Percentiles rank a stretch among this genome's conserved stretches.
Conservation (phyloP, 176 grass and related monocot genomes). For the Eleusine indica region DNA sequence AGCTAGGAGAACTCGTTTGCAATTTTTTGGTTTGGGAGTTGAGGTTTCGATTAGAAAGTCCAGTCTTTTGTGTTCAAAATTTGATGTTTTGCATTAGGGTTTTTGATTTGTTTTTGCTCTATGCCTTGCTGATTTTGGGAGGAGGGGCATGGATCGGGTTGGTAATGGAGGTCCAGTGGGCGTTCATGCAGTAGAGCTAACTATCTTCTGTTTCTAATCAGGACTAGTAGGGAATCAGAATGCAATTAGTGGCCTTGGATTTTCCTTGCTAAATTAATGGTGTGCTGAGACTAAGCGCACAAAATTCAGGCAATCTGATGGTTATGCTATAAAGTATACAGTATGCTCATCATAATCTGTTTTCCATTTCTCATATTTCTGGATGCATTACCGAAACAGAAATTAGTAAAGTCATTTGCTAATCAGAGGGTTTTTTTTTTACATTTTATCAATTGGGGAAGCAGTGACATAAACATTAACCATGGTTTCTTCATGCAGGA, state of each 20-base stretch:
- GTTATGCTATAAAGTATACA: not conserved
- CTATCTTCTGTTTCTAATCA: not conserved
- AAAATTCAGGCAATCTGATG: not conserved
- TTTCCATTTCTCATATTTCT: not conserved
- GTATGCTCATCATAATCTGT: not conserved
- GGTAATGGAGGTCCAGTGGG: not conserved
- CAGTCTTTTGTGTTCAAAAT: not conserved
- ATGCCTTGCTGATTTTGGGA: not conserved
- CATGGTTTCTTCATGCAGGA: conserved; percentile 41
- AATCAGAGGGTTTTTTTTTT: not conserved
- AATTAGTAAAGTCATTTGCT: not conserved
- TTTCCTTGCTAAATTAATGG: not conserved
- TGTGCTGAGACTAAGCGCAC: not conserved
- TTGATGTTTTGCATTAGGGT: not conserved
- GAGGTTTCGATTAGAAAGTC: no score
- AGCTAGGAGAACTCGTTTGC: no score
- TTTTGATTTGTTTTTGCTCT: not conserved
- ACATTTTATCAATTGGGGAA: no score
- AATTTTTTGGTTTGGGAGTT: no score
- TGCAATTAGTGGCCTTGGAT: conserved; percentile 4
- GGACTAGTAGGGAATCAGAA: not conserved
- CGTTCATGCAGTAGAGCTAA: not conserved
- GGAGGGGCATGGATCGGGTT: not conserved
- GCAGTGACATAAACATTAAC: conserved; percentile 6
- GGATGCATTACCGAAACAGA: not conserved